Base-by-base conservation (phyloP, 2,329 filamentous ascomycete species). In the Tolypocladium ovalisporum region DNA sequence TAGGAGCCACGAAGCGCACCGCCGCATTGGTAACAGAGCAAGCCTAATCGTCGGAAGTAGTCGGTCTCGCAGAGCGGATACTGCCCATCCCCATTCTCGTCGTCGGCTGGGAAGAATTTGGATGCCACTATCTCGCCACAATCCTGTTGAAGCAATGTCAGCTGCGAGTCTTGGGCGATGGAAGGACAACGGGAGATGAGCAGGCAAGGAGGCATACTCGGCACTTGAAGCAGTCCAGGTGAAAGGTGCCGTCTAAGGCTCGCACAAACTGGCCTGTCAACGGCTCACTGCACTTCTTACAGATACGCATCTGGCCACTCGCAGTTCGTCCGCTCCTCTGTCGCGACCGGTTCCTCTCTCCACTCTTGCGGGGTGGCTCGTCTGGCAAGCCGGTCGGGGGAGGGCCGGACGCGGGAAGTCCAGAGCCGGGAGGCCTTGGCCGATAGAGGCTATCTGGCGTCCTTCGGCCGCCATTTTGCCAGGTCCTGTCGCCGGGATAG, bases 51-150 rank as follows among this genome's bases (percentile, higher is more conserved):
- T 65, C 91, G 84, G 73, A 99, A 99, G 73, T 99, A 99, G 73
- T 99, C 94, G 29, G 88, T 97, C 75, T 99, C 94, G 78, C 94
- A 99, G 4, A 99, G 83, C 10, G 94, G 94, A 70, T 97, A 97
- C 71, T 97, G 94, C 24, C 81, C 86, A 57, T 84, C 82, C 44
- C 90, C 90, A 64, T 91, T 85, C 66, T 95, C 90, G 65, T 96
- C 90, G 63, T 96, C 92, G 9, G 96, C 89, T 1, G 94, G 94
- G 73, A 99, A 99, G 81, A 99, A 99, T 68, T 99, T 99, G 55
- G 93, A 97, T 47, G 94, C 94, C 40, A 99, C 94, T 60, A 97
- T 96, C 72, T 96, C 88, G 64, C 89, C 90, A 68, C 94, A 99
- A 71, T 99, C 94, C 93, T 97, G 70, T 34, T 19, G 27, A 36